Evolutionary conservation across 441 rosid genomes (phyloP).

Genomic region (Dalechampia spathulata): DNA sequence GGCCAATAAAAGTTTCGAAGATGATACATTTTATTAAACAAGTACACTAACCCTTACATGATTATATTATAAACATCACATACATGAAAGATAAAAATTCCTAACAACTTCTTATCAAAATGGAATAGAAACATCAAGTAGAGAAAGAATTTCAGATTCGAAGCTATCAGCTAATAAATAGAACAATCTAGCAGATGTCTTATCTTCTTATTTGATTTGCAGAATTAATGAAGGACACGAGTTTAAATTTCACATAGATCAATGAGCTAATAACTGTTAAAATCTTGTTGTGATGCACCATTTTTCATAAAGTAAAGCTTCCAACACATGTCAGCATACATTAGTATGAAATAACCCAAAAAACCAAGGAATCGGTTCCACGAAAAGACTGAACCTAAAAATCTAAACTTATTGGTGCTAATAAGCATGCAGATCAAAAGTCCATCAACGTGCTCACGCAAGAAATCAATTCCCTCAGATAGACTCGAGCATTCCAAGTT

Average conservation of each 20-base stretch:
- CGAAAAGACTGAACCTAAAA: not conserved
- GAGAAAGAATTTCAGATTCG: not conserved
- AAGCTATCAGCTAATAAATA: not conserved
- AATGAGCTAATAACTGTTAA: too few species aligned
- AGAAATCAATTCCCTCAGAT: not conserved
- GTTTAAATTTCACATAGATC: not conserved
- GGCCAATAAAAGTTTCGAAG: not conserved
- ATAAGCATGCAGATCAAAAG: not conserved
- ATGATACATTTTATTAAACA: not conserved
- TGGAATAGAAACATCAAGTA: not conserved
- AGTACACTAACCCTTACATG: not conserved
- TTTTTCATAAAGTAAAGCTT: too few species aligned
- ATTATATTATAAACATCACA: too few species aligned
- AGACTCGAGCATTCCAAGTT: not conserved
- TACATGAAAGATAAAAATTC: not conserved
- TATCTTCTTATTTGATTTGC: not conserved
- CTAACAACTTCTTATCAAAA: not conserved
- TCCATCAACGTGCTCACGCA: not conserved
- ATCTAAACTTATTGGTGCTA: not conserved
- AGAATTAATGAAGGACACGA: not conserved
- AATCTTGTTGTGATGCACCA: not conserved
- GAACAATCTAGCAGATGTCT: not conserved
- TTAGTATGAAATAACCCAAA: not conserved
- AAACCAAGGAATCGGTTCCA: not conserved
- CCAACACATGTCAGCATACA: not conserved